phyloP scores from a whole-genome alignment of 352 stramenopile genomes.

The Globisporangium abappressorium region DNA sequence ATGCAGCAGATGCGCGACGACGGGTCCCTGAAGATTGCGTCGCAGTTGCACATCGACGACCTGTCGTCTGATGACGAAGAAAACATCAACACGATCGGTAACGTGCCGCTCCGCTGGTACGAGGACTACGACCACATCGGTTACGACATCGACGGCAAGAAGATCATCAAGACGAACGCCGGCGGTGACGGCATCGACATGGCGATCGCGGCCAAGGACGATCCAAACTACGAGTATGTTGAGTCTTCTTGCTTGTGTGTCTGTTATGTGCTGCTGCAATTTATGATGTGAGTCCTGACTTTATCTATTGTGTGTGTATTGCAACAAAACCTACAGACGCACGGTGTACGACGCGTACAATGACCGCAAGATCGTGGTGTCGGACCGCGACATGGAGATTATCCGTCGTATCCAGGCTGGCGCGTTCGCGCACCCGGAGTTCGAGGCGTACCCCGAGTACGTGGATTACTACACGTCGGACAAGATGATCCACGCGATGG shows the following conservation, averaged over 20 bases:
- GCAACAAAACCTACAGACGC: conserved; percentile 36
- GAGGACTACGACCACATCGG: conserved; percentile 99
- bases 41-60: conserved; percentile 96
- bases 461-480: conserved; percentile 89
- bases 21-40: conserved; percentile 75
- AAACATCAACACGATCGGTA: conserved; percentile 95
- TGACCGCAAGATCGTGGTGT: conserved; percentile 96
- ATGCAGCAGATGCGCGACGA: conserved; percentile 84
- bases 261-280: neutral
- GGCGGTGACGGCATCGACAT: conserved; percentile 89
- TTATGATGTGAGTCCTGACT: neutral
- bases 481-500: conserved; percentile 87
- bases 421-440: conserved; percentile 90
- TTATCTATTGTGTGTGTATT: conserved; percentile 17
- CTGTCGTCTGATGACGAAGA: conserved; percentile 98
- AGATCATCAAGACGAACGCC: conserved; percentile 92
- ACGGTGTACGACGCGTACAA: conserved; percentile 99
- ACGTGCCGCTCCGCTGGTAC: conserved; percentile 99
- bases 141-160: conserved; percentile 97
- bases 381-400: conserved; percentile 96
- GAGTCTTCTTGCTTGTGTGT: neutral
- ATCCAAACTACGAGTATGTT: conserved; percentile 91
- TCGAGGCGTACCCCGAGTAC: conserved; percentile 90
- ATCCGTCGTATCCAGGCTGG: conserved; percentile 96
- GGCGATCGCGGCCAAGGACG: conserved; percentile 80